Base-by-base conservation (phyloP, 164 flowering plant genomes). In the Magnolia sinica region DNA sequence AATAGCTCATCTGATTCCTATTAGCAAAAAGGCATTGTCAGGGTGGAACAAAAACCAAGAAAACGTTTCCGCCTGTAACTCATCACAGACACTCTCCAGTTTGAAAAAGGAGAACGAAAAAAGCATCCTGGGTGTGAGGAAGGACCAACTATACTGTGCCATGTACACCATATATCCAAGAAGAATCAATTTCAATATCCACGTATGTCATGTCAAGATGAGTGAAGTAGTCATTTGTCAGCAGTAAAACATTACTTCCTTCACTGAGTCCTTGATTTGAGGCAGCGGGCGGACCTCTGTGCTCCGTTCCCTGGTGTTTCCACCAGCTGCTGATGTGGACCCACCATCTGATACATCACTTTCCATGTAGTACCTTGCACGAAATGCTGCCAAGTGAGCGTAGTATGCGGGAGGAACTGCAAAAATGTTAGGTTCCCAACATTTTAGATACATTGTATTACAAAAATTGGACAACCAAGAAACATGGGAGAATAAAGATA, bases 361-460 rank as follows among this genome's bases (percentile, higher is more conserved):
- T 50, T 91, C 95, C 1, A 87, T 81, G 64, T 95, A 93, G 13
- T 85, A 85, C 0, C 95, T 87, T 0, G 97, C 97, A 0, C 97
- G 84, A 20, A 88, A 92, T 0, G 98, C 97, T 0, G 91, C 91
- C 6, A 91, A 68, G 77, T 95, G 97, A 0, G 97, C 97, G 80
- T 95, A 95, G 66, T 91, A 93, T 0, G 91, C 97, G 7, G 98
- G 97, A 14, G 98, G 97, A 23, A 95, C 98, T 92, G 90, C 88
- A 84, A 37, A 73, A 59, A 3, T 5, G 7, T 49, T 2, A 19
- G 45, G 67, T 49, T 50, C 23, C 22, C 31, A 29, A 20, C 31
- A 61, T 3, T 9, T 23, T n/a, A 14, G 16, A 20, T 51, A 5
- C 24, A 20, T 7, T n/a, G 29, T 51, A 22, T 20, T 55, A 72